Evolutionary conservation across 352 stramenopile species (phyloP), one percentile per base, ranked within the genome.

Genomic region (Phytophthora tentaculata): DNA sequence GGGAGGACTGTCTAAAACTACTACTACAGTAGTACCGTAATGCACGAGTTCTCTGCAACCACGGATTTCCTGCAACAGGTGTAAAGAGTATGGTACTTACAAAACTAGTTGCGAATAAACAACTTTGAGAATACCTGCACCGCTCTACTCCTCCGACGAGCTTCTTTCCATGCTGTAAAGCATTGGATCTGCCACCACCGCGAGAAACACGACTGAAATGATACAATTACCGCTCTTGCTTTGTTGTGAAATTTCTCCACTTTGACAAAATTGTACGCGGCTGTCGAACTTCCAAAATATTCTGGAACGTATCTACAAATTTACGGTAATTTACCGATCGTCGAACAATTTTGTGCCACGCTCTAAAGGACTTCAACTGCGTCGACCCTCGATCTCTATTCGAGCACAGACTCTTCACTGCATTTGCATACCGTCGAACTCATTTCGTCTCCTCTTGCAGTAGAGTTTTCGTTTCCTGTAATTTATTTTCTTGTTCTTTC

Each of bases 111-210:
- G 19, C 37, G 58, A 29, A 51, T 19, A 14, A 67, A 67, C 8
- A 61, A 37, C 6, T 7, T 26, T 0, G 65, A 69, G 24, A 83
- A 84, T 9, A 67, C 19, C 2, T 63, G 62, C 0, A 83, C 24
- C 22, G 53, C 52, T 28, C 54, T 69, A 14, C 58, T 66, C 10
- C 52, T 39, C 23, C 49, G 26, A 29, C 53, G 63, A 26, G 54
- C 23, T 28, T 51, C 43, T 8, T 71, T 53, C 71, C 73, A 84
- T 9, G 55, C 41, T 2, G 51, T 3, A 24, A 80, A 80, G 14
- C 52, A 74, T 20, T 69, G 55, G 14, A 54, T 29, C 12, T 64
- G 24, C 49, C 47, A 61, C 51, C 73, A 64, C 24, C 17, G 3
- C 5, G 44, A 51, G 49, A 70, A 63, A 48, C 47, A 64, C 0